These are phyloP conservation scores for Phanerodontia chrysosporium DNA, from an alignment of 768 basidiomycete genomes.

Conservation along the genomic window DNA sequence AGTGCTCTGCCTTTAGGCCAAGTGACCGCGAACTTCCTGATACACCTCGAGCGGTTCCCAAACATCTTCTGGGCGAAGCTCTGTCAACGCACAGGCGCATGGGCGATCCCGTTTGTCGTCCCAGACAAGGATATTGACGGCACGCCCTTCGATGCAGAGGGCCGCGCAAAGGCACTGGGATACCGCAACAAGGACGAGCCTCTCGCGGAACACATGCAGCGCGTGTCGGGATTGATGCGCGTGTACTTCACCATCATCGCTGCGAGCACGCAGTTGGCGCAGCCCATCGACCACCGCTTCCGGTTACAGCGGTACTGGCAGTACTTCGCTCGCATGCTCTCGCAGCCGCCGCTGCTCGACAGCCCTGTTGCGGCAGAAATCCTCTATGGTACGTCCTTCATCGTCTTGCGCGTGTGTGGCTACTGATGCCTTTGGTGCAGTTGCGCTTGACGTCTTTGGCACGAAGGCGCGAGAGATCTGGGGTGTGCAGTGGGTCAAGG, in stretches of 20 bases:
- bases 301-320: slow-evolving; percentile 65
- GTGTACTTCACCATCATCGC: slow-evolving; percentile 77
- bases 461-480: slow-evolving; percentile 54
- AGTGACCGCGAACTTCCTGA: slow-evolving; percentile 67
- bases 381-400: slow-evolving; percentile 51
- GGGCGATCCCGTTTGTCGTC: slow-evolving; percentile 71
- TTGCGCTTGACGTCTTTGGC: slow-evolving; percentile 70
- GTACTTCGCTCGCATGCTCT: slow-evolving; percentile 64
- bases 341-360: slow-evolving; percentile 46
- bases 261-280: slow-evolving; percentile 24
- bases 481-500: slow-evolving; percentile 78
- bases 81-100: slow-evolving; percentile 83
- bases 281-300: slow-evolving; percentile 50
- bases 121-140: slow-evolving; percentile 50
- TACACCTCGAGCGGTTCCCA: slow-evolving; percentile 50
- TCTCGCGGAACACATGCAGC: slow-evolving; percentile 53
- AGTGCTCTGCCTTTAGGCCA: slow-evolving; percentile 81
- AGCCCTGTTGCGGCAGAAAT: slow-evolving; percentile 62
- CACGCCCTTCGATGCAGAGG: slow-evolving; percentile 38
- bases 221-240: slow-evolving; percentile 77
- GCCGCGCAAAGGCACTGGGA: slow-evolving; percentile 51
- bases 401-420: slow-evolving; percentile 2
- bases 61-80: slow-evolving; percentile 81
- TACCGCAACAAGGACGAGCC: slow-evolving; percentile 53
- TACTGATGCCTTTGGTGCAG: slow-evolving; percentile 32